Evolutionary conservation across 306 rosid species (phyloP), one percentile per base, ranked within the genome.

Genomic region (Vigna unguiculata): DNA sequence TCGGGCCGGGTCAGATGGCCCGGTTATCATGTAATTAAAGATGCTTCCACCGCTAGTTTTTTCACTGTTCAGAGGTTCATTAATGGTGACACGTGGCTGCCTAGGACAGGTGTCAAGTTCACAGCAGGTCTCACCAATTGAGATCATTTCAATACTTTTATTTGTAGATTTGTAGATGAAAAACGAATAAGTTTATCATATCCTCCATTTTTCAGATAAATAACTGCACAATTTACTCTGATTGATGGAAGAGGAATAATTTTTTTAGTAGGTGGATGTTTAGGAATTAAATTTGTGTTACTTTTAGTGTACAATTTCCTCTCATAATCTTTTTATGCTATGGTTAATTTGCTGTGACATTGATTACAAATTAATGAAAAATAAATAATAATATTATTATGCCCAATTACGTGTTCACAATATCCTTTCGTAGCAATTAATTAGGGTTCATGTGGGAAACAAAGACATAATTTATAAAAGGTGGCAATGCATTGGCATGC

Each of bases 51-150:
- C 0, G 96, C 92, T 9, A 74, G 43, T 70, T 82, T 20, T 77
- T 93, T 93, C 79, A 84, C 93, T 0, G 96, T 81, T 38, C 80
- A 82, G 6, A 73, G 79, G 4, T 88, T 92, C 63, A 76, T 90
- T 15, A 86, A 90, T 7, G 97, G 96, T 0, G 57, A 11, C 11
- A 36, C 89, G 0, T 92, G 97, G 97, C 68, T 92, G 86, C 97
- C 97, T 0, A 48, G 40, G 10, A 92, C 96, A 0, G 97, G 97
- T 1, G 1, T 92, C 57, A 87, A 45, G 86, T 92, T 90, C 69
- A 78, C 88, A 0, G 80, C 70, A 12, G 94, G 97, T 2, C 78
- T 89, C 78, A 79, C 48, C 70, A 69, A 83, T 69, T 89, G 78
- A 77, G 1, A 43, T 13, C 7, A 4, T 43, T 72, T 20, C 24